Conservation (phyloP, 2,329 filamentous ascomycete genomes). For the Colletotrichum cuscutae region DNA sequence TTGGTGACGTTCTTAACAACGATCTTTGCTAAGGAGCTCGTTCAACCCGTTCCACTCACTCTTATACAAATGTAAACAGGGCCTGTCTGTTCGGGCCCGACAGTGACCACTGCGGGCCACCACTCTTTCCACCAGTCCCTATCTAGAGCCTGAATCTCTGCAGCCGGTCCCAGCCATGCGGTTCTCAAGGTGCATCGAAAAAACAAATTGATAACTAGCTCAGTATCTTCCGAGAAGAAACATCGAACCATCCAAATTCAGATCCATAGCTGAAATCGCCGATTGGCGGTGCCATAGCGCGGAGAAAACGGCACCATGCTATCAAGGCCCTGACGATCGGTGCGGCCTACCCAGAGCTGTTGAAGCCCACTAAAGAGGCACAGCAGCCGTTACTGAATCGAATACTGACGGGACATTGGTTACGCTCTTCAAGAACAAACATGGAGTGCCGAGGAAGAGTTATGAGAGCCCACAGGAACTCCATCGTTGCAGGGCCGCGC, state of each 20-base stretch:
- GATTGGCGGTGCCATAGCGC: not conserved
- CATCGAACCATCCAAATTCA: not conserved
- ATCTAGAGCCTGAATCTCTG: not conserved
- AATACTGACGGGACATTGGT: not conserved
- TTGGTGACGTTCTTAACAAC: too few species aligned
- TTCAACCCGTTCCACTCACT: too few species aligned
- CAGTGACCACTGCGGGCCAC: not conserved
- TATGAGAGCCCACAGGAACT: not conserved
- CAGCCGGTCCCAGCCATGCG: not conserved
- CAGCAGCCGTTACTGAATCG: not conserved
- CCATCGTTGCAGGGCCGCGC: conserved; percentile 17
- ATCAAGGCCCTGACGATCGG: conserved; percentile 13
- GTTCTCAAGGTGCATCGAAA: not conserved
- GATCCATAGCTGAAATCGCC: conserved; percentile 20
- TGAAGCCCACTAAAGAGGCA: conserved; percentile 16
- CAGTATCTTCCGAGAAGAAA: not conserved
- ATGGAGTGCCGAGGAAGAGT: not conserved
- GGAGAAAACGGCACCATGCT: conserved; percentile 1
- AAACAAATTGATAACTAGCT: not conserved
- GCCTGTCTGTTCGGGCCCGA: too few species aligned
- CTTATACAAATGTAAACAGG: too few species aligned
- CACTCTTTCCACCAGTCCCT: too few species aligned
- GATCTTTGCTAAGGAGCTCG: rapidly evolving
- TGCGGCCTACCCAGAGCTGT: not conserved
- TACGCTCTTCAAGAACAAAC: not conserved